Base-by-base conservation (phyloP, 1,284 basidiomycete species). In the Rhodotorula sp. region DNA sequence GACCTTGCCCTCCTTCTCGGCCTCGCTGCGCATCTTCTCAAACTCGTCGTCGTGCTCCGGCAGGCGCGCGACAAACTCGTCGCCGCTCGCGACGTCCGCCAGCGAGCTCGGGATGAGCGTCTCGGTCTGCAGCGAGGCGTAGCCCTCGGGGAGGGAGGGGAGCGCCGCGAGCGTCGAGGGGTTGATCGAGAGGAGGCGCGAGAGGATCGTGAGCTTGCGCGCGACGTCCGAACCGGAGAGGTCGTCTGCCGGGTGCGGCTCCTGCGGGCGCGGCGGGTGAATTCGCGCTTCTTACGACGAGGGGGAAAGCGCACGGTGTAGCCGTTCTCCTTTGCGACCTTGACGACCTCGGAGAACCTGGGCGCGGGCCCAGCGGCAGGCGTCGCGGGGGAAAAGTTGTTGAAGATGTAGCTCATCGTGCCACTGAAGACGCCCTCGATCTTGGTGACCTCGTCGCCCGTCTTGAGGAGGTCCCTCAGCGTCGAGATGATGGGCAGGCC, bases 361-460 rank as follows among this genome's bases (percentile, higher is more conserved):
- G 79, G 77, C 4, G 65, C 61, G n/a, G 57, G 32, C 6, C 32
- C 32, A 51, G 88, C 87, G 58, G 84, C 85, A 36, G 17, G 79
- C 8, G 44, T 36, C 3, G 63, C 61, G 27, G 78, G 77, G 55
- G 91, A 93, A 82, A 94, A 99, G 77, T 94, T 90, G 84, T 99
- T 99, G 86, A 99, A 99, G 83, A 99, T 98, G 85, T 99, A 99
- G 80, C 91, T 93, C 85, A 99, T 88, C 1, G 96, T 99, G 7
- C 96, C 96, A 15, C 91, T 94, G 82, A 96, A 90, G 54, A 96
- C 92, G 46, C 86, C 86, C 79, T 87, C 86, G 70, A 87, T 84
- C 80, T 85, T 85, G 63, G 81, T 80, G 64, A 87, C 83, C 79
- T 92, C 90, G 81, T 99, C 97, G 9, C 96, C 96, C 7, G 95